Conservation (phyloP, 495 filamentous ascomycete genomes). For the Cercophora samala region DNA sequence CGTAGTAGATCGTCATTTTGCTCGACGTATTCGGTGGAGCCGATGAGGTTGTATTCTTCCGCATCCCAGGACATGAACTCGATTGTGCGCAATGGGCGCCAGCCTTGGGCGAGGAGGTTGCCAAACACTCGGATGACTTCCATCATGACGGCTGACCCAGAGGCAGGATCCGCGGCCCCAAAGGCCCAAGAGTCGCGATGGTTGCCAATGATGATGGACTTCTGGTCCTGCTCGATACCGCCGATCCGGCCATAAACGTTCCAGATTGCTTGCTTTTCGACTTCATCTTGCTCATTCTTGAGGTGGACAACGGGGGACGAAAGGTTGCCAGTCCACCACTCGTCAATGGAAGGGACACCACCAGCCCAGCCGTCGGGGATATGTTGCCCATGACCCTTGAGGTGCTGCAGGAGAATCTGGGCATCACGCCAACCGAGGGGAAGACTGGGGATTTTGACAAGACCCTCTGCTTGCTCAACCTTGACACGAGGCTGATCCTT, state of each 20-base stretch:
- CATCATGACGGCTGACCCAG: slow-evolving; percentile 85
- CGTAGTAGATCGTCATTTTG: slow-evolving; percentile 77
- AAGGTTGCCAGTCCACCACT: slow-evolving; percentile 80
- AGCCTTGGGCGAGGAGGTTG: slow-evolving; percentile 67
- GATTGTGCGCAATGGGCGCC: slow-evolving; percentile 89
- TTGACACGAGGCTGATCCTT: slow-evolving; percentile 61
- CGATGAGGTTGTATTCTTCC: slow-evolving; percentile 88
- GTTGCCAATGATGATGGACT: slow-evolving; percentile 87
- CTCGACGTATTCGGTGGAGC: slow-evolving; percentile 94
- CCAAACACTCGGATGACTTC: slow-evolving; percentile 84
- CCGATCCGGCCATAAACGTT: slow-evolving; percentile 80
- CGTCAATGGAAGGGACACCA: slow-evolving; percentile 63
- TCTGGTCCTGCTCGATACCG: slow-evolving; percentile 78
- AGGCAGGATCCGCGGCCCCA: slow-evolving; percentile 79
- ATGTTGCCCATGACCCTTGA: slow-evolving; percentile 71
- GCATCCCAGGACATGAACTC: slow-evolving; percentile 96
- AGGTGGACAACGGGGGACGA: slow-evolving; percentile 75
- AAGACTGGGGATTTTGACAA: slow-evolving; percentile 81
- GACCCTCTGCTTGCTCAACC: slow-evolving; percentile 65
- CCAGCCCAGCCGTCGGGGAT: slow-evolving; percentile 74
- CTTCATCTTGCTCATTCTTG: slow-evolving; percentile 84
- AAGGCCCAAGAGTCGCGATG: slow-evolving; percentile 94
- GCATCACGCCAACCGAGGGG: slow-evolving; percentile 89
- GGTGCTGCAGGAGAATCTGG: slow-evolving; percentile 66
- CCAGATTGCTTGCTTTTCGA: slow-evolving; percentile 77